These are phyloP conservation scores for Vigna radiata DNA, from an alignment of 306 rosid genomes.

Conservation along the genomic window DNA sequence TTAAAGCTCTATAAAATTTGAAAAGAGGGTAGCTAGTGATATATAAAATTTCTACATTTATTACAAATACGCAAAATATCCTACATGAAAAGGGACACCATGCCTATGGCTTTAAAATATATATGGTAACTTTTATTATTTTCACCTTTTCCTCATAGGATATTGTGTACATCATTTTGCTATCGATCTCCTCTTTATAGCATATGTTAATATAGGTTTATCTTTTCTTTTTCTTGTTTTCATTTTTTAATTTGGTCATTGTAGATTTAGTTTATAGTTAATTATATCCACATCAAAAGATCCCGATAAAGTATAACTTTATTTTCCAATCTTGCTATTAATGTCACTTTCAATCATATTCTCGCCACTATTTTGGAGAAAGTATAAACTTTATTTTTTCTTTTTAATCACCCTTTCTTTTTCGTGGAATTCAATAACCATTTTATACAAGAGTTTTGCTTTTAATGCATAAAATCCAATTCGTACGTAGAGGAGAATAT, in stretches of 20 bases:
- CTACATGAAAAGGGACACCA: too few species aligned
- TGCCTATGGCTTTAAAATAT: too few species aligned
- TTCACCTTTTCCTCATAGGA: background rate
- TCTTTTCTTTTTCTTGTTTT: background rate
- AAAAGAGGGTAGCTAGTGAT: too few species aligned
- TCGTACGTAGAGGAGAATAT: too few species aligned
- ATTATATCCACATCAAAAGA: background rate
- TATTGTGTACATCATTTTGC: background rate
- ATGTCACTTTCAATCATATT: constrained; percentile 11
- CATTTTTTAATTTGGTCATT: background rate
- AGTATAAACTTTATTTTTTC: constrained; percentile 5
- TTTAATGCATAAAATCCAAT: background rate
- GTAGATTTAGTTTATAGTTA: background rate
- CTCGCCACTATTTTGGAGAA: constrained; percentile 9
- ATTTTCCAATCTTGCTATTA: constrained; percentile 1
- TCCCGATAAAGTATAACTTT: background rate
- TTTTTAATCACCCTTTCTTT: background rate
- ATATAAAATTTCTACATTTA: too few species aligned
- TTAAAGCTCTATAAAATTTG: too few species aligned
- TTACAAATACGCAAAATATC: too few species aligned
- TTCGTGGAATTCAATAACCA: background rate
- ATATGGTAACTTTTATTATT: too few species aligned
- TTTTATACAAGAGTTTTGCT: background rate
- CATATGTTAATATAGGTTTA: background rate
- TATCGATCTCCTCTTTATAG: background rate